These are phyloP conservation scores for Gaertneriomyces semiglobifer DNA, from an alignment of 192 early-diverging fungal species.

Conservation along the genomic window DNA sequence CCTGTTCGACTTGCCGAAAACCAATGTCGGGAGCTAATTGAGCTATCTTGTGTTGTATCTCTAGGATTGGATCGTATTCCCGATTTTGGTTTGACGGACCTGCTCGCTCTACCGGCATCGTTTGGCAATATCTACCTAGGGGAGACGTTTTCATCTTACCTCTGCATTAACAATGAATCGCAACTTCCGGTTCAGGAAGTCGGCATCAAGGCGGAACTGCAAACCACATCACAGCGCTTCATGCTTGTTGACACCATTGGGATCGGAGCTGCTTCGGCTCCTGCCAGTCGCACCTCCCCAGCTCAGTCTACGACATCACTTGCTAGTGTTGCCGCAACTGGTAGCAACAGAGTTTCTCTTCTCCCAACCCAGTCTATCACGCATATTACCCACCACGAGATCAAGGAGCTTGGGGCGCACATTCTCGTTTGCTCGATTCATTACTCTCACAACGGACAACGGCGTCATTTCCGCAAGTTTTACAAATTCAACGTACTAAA, in stretches of 20 bases:
- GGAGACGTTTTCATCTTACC: conserved; percentile 82
- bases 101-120: conserved; percentile 73
- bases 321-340: neutral
- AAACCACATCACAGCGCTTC: conserved; percentile 80
- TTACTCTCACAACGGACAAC: conserved; percentile 59
- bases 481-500: conserved; percentile 97
- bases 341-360: conserved; percentile 41
- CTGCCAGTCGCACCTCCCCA: conserved; percentile 2
- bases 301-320: neutral
- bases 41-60: conserved; percentile 12
- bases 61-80: conserved; percentile 35
- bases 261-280: conserved; percentile 24
- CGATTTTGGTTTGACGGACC: conserved; percentile 49
- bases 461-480: conserved; percentile 78
- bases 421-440: conserved; percentile 82
- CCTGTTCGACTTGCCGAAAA: conserved; percentile 24
- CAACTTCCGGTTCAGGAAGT: conserved; percentile 65
- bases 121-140: conserved; percentile 95
- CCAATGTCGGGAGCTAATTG: neutral
- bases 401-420: conserved; percentile 92
- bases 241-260: conserved; percentile 62
- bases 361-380: conserved; percentile 70
- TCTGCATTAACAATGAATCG: conserved; percentile 87
- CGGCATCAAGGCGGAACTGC: conserved; percentile 75
- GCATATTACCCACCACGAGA: conserved; percentile 83